Base-by-base conservation (phyloP, 352 stramenopile species). In the Globisporangium cylindrosporum region DNA sequence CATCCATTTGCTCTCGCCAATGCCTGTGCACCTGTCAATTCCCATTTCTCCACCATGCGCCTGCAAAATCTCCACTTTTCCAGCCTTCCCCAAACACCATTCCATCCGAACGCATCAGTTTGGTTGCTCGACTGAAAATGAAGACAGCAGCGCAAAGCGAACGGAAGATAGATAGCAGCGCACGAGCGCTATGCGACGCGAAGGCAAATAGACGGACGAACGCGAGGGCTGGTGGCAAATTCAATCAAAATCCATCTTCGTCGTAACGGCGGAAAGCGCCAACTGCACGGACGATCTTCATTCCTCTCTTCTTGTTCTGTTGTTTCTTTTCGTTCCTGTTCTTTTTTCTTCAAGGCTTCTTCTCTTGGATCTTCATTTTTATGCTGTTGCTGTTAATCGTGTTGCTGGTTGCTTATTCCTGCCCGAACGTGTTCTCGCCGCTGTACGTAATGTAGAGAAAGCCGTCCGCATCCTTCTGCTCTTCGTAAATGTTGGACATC, bases 381-480 rank as follows among this genome's bases (percentile, higher is more conserved):
- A 7, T 62, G 34, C 43, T 62, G n/a, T 8, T 67, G 36, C 43
- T 24, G 61, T 18, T 69, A 60, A 32, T 32, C 29, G 34, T 46
- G 49, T 29, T 69, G 59, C 59, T 58, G 56, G 69, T 36, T 60
- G 64, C 49, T 62, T 89, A 87, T 72, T 91, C 78, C 72, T 91
- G 77, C 62, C 98, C 98, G 83, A 99, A 99, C 54, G 97, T 99
- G 74, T 98, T 99, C 83, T 99, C 98, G 70, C 97, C 97, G 75
- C 92, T 98, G 88, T 99, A 99, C 72, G 97, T 98, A 80, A 99
- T 98, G 84, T 99, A 99, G 64, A 99, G 89, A 73, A 99, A 99
- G 34, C 97, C 97, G 57, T 98, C 94, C 70, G 98, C 94, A 77
- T 99, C 97, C 82, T 99, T 99, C 76, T 99, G 94, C 76, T 99